Evolutionary conservation across 257 asterid genomes (phyloP).

Genomic region (Gynochthodes officinalis): DNA sequence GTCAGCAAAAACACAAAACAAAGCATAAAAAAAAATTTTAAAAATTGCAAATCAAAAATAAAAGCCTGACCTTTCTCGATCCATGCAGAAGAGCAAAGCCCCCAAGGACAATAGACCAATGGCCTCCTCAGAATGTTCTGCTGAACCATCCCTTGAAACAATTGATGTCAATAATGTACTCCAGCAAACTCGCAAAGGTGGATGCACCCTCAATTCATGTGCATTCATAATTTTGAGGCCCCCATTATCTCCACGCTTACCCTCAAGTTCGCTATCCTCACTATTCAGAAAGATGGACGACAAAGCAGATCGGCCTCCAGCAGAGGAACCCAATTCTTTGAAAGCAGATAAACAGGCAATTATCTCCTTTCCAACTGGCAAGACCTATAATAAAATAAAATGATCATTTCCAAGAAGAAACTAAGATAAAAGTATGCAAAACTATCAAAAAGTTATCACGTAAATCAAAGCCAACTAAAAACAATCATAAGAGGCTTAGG

Average conservation of each 20-base stretch:
- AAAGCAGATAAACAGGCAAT: conserved; percentile 60
- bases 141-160: conserved; percentile 53
- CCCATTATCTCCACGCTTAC: conserved; percentile 36
- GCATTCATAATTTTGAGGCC: conserved; percentile 30
- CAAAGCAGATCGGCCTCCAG: conserved; percentile 62
- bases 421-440: background rate
- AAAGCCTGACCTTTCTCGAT: conserved; percentile 55
- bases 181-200: conserved; percentile 88
- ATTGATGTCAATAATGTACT: conserved; percentile 42
- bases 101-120: conserved; percentile 58
- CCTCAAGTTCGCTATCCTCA: conserved; percentile 48
- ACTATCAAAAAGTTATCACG: background rate
- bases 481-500: background rate
- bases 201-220: conserved; percentile 59
- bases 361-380: conserved; percentile 79
- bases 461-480: background rate
- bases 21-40: conserved; percentile 8
- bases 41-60: conserved; percentile 13
- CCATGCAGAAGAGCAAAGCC: conserved; percentile 63
- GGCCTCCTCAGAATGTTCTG: conserved; percentile 47
- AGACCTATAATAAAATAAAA: conserved; percentile 39
- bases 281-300: conserved; percentile 37
- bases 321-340: conserved; percentile 58
- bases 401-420: conserved; percentile 5
- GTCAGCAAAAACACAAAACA: background rate